Conservation (phyloP, 2,329 filamentous ascomycete genomes). For the Penicillium concentricum region DNA sequence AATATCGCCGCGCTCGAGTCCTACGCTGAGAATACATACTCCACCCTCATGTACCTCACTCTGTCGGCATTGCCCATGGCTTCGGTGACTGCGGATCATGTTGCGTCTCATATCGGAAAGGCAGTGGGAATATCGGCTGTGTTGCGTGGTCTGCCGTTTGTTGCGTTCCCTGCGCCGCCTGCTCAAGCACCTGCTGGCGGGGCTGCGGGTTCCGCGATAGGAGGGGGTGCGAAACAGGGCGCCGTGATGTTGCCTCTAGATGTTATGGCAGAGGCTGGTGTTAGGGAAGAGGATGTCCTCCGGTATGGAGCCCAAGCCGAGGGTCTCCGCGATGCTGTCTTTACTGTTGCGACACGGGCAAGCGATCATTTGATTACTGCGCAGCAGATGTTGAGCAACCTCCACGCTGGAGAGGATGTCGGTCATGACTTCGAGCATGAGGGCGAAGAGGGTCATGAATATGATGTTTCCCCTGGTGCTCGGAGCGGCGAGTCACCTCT, state of each 20-base stretch:
- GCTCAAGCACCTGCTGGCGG: constrained; percentile 55
- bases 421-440: constrained; percentile 89
- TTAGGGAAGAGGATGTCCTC: constrained; percentile 88
- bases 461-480: constrained; percentile 44
- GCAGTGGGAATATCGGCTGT: constrained; percentile 84
- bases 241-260: constrained; percentile 81
- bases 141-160: constrained; percentile 79
- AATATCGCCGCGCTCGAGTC: constrained; percentile 72
- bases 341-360: constrained; percentile 85
- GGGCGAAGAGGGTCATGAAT: constrained; percentile 67
- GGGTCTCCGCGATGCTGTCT: constrained; percentile 85
- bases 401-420: constrained; percentile 69
- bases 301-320: constrained; percentile 73
- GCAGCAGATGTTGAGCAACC: constrained; percentile 81
- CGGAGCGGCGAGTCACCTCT: constrained; percentile 35
- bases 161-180: constrained; percentile 72
- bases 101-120: constrained; percentile 94
- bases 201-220: constrained; percentile 35
- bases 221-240: constrained; percentile 52
- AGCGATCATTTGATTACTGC: constrained; percentile 96
- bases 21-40: constrained; percentile 94
- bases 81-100: constrained; percentile 83
- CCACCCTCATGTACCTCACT: constrained; percentile 84
- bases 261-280: constrained; percentile 76
- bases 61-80: constrained; percentile 75